Percentiles rank a stretch among this genome's conserved stretches.
phyloP scores from a whole-genome alignment of 345 rosid species.

The Gossypium longicalyx region DNA sequence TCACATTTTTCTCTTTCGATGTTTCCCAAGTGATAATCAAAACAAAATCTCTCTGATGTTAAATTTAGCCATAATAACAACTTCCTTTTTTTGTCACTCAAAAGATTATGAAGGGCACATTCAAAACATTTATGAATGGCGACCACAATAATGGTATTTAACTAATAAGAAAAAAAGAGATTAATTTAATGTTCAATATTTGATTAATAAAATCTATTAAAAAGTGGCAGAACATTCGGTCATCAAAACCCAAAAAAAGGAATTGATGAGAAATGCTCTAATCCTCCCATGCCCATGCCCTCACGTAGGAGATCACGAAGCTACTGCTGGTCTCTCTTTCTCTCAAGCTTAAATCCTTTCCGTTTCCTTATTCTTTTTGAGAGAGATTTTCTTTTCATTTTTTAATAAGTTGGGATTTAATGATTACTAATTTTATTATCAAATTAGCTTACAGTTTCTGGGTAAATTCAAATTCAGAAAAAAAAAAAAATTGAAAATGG shows the following conservation, averaged over 20 bases:
- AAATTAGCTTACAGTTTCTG: not conserved
- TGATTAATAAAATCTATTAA: not conserved
- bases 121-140: not conserved
- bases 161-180: no score
- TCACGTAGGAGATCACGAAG: conserved; percentile 14
- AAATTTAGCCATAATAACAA: not conserved
- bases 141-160: no score
- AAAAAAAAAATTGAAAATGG: not conserved
- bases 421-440: not conserved
- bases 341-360: not conserved
- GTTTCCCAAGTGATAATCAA: not conserved
- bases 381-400: not conserved
- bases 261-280: not conserved
- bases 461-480: conserved; percentile 20
- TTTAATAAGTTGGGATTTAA: not conserved
- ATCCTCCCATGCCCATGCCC: not conserved
- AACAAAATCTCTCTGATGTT: not conserved
- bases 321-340: not conserved
- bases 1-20: not conserved
- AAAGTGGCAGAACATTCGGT: not conserved
- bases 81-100: not conserved
- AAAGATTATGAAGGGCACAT: not conserved
- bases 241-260: not conserved
- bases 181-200: not conserved
- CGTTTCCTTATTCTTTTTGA: not conserved